Base-by-base conservation (phyloP, 2,329 filamentous ascomycete species). In the Plectosphaerella cucumerina region DNA sequence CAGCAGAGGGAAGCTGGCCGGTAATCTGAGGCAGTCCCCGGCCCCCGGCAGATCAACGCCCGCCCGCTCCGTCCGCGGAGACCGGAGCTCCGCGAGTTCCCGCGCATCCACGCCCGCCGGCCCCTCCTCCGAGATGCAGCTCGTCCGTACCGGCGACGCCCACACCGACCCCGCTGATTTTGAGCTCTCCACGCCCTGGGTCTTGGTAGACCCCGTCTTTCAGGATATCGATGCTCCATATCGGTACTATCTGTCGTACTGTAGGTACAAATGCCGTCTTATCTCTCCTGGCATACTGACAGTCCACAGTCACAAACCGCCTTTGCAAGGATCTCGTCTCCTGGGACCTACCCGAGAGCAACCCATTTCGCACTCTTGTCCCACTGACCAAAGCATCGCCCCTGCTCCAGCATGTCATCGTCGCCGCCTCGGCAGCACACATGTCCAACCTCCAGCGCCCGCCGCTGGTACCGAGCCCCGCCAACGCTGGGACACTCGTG, bases 251-350 rank as follows among this genome's bases (percentile, higher is more conserved):
- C 62, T 73, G 45, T 65, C 65, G 45, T 73, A 73, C 54, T 73
- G 70, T 73, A 63, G 50, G 65, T 58, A 31, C 26, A 31, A 31
- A n/a, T 8, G 49, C 41, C 8, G 50, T 47, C 44, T n/a, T 9
- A 15, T 48, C 45, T 26, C 43, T 14, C 55, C 56, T 46, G 45
- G 12, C 43, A 34, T 46, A 15, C 18, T 26, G 20, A 50, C 31
- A 74, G 80, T 54, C 74, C 74, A 0, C 72, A 80, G 73, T 79
- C 64, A 62, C 75, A 49, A 66, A 61, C n/a, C 63, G 74, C 37
- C 66, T 84, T 46, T 82, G 78, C 64, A 72, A 68, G 59, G 78
- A 81, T 57, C 68, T 83, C 41, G 74, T 78, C 49, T 70, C 73
- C 22, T 66, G 69, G 48, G 75, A 78, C 60, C 57, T 70, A 45